phyloP scores from a whole-genome alignment of 169 alveolate genomes.

The Cyclospora cayetanensis region DNA sequence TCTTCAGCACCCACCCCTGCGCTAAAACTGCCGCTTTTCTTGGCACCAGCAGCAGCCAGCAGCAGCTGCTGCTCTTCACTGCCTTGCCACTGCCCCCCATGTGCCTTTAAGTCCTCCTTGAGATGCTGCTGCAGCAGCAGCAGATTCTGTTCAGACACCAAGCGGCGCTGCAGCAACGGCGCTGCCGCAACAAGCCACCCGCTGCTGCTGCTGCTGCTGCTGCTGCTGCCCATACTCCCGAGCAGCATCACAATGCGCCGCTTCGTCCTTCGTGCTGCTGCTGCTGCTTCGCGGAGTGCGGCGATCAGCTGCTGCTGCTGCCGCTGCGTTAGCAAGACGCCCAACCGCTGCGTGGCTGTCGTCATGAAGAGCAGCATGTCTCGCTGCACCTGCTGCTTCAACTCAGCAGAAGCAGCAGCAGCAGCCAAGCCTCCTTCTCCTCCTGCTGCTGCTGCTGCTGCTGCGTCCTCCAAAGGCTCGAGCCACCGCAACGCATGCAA shows the following conservation, averaged over 20 bases:
- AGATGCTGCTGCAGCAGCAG: slow-evolving; percentile 37
- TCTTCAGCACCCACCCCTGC: not conserved
- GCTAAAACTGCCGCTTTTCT: slow-evolving; percentile 1
- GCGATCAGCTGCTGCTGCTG: slow-evolving; percentile 35
- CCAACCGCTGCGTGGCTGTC: not conserved
- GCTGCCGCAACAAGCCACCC: slow-evolving; percentile 43
- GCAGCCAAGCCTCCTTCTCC: not conserved
- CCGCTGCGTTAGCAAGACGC: slow-evolving; percentile 28
- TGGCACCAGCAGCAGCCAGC: slow-evolving; percentile 21
- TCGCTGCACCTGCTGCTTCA: slow-evolving; percentile 17
- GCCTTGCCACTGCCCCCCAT: not conserved
- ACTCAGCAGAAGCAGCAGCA: slow-evolving; percentile 12
- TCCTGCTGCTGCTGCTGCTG: slow-evolving; percentile 28
- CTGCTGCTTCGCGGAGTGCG: slow-evolving; percentile 21
- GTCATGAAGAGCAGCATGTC: not conserved
- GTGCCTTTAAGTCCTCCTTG: not conserved
- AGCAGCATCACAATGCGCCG: not conserved
- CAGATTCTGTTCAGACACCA: not conserved
- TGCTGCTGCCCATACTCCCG: slow-evolving; percentile 26
- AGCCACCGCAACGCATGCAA: slow-evolving; percentile 35
- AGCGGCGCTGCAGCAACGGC: slow-evolving; percentile 50
- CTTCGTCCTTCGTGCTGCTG: slow-evolving; percentile 14
- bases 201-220: slow-evolving; percentile 38
- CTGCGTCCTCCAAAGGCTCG: slow-evolving; percentile 29
- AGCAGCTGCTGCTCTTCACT: slow-evolving; percentile 45